Evolutionary conservation across 2,329 filamentous ascomycete genomes (phyloP), one percentile per base, ranked within the genome.

Genomic region (Colletotrichum sublineola): DNA sequence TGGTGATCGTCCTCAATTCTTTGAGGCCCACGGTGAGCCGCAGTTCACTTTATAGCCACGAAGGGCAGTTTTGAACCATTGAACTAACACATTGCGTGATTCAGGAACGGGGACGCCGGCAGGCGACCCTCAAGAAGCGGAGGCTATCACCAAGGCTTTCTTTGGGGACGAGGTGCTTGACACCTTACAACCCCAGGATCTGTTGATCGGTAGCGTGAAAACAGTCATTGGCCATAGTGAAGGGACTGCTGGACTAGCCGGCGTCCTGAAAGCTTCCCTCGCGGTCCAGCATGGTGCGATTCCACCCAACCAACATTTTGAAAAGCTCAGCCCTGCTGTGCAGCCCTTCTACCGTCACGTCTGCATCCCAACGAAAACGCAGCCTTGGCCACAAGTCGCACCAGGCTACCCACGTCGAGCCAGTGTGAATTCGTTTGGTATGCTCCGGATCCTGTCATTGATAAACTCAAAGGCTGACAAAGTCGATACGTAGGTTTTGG

Each of bases 31-130:
- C 50, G 82, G 81, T 4, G 83, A 20, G 20, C 24, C 33, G 8
- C 20, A 5, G 9, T 56, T 8, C 0, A 20, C 7, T 36, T 33
- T 1, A 67, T 3, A 61, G 2, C 1, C 3, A 60, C n/a, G 0
- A 5, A 2, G n/a, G 9, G 29, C 14, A 20, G 14, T 48, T n/a
- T 53, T 31, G 57, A 4, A 44, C 8, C 9, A 33, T 15, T 48
- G 36, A 55, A 38, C 65, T 68, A 1, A 68, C 46, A 3, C 11
- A 52, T n/a, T n/a, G n/a, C n/a, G n/a, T 36, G 7, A 46, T 7
- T 20, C 18, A 68, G 48, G 48, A 14, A 91, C 89, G 0, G 89
- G 89, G 2, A 91, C 89, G 0, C 84, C 85, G 40, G 87, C 86
- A 3, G 88, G 89, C 9, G 87, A 89, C 73, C 80, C 81, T 3